Base-by-base conservation (phyloP, 1,284 basidiomycete species). In the Flammula alnicola region DNA sequence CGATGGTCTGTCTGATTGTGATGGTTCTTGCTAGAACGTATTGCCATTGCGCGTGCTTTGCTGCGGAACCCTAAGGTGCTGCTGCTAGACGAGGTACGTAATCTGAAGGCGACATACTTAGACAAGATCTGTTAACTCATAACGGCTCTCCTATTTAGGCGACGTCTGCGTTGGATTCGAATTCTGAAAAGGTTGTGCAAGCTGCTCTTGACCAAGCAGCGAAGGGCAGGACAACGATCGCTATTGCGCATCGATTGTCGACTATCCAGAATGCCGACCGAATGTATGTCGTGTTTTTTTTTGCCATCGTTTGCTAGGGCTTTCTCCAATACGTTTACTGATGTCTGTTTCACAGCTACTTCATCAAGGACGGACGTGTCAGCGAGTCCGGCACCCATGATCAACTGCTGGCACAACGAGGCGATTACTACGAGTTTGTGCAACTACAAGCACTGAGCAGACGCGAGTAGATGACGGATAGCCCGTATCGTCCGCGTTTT, bases 31-130 rank as follows among this genome's bases (percentile, higher is more conserved):
- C n/a, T n/a, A 86, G 89, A 96, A 79, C 93, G 95, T 65, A 95
- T 99, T 61, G 95, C 96, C 30, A 98, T 99, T 61, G 96, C 96
- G 2, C 88, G 96, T 57, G 96, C 93, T 10, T 78, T 99, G n/a
- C 81, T 99, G 42, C 84, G 95, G 5, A 94, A 98, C 63, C 96
- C 96, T 29, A 93, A 93, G 69, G 90, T 98, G 20, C 77, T 98
- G 29, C 74, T 98, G 16, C 76, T 95, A 50, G 92, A 95, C 65
- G 92, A 95, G 72, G 71, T 68, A 52, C 37, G 63, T 55, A 22
- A 44, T 49, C 41, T 33, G 31, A 9, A 44, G 4, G 37, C 9
- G 25, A 23, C 53, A 29, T 30, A 25, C 35, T 30, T 20, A 22
- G 31, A 31, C 16, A 35, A 19, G 29, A 14, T 36, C 25, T 40